These are phyloP conservation scores for Emericellopsis cladophorae DNA, from an alignment of 2,329 filamentous ascomycete genomes.

Conservation along the genomic window DNA sequence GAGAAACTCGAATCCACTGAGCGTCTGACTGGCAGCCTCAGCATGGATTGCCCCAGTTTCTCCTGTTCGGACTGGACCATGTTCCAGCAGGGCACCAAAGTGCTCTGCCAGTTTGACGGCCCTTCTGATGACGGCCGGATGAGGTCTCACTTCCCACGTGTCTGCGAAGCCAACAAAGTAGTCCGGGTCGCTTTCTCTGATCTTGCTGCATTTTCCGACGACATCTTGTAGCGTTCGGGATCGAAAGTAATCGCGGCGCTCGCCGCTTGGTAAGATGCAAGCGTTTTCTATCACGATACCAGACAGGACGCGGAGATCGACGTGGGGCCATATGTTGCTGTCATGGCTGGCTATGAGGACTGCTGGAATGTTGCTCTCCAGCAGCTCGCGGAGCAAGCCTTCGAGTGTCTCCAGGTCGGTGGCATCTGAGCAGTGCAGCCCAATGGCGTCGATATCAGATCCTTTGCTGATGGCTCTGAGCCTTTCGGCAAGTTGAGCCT, in stretches of 20 bases:
- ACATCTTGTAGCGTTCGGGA: slow-evolving; percentile 18
- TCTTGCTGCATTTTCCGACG: slow-evolving; percentile 13
- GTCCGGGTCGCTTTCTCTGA: slow-evolving; percentile 15
- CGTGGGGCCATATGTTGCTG: slow-evolving; percentile 4
- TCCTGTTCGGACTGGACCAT: slow-evolving; percentile 7
- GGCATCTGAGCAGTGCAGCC: slow-evolving; percentile 3
- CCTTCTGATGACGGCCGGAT: slow-evolving; percentile 19
- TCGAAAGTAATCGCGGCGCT: slow-evolving; percentile 28
- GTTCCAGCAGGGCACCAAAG: slow-evolving; percentile 19
- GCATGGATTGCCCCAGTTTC: background rate
- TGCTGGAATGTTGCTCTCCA: slow-evolving; percentile 3
- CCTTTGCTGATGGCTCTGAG: slow-evolving; percentile 1
- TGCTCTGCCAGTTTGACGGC: slow-evolving; percentile 21
- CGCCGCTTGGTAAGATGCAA: slow-evolving; percentile 24
- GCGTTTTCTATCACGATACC: slow-evolving; percentile 28
- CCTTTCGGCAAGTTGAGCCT: no score
- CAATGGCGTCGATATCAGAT: slow-evolving; percentile 3
- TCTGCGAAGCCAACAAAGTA: slow-evolving; percentile 24
- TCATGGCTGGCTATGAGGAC: slow-evolving; percentile 11
- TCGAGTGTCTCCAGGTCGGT: no score
- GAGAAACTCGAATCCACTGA: slow-evolving; percentile 22
- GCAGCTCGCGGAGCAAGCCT: no score
- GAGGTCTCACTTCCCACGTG: slow-evolving; percentile 17
- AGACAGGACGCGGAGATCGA: slow-evolving; percentile 17
- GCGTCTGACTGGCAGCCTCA: slow-evolving; percentile 5